Evolutionary conservation across 768 basidiomycete species (phyloP).

Genomic region (Termitomyces sp.): DNA sequence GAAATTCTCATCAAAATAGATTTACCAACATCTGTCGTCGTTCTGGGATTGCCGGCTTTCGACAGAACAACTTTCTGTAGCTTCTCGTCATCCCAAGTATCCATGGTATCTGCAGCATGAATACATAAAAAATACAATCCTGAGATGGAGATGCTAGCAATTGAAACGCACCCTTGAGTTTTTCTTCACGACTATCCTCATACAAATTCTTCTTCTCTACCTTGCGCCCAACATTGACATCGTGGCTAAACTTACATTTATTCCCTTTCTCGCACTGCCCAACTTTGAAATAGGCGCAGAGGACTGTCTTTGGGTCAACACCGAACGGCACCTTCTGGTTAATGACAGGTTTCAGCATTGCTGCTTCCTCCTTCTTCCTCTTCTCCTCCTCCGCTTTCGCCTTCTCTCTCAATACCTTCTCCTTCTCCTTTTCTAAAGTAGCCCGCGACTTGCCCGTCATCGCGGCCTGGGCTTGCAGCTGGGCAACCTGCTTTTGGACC

Average conservation of each 20-base stretch:
- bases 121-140: background rate
- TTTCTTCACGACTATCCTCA: slow-evolving; percentile 81
- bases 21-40: slow-evolving; percentile 79
- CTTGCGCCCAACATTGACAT: slow-evolving; percentile 84
- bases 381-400: slow-evolving; percentile 79
- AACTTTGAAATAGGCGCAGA: slow-evolving; percentile 91
- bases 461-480: slow-evolving; percentile 75
- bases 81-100: slow-evolving; percentile 96
- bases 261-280: slow-evolving; percentile 91
- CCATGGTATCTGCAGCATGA: slow-evolving; percentile 80
- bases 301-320: slow-evolving; percentile 91
- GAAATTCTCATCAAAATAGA: background rate
- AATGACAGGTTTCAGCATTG: slow-evolving; percentile 76
- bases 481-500: slow-evolving; percentile 82
- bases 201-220: slow-evolving; percentile 96
- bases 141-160: background rate
- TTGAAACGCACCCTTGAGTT: slow-evolving; percentile 54
- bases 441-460: slow-evolving; percentile 78
- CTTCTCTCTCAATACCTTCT: slow-evolving; percentile 74
- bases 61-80: slow-evolving; percentile 81
- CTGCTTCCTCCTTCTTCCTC: slow-evolving; percentile 79
- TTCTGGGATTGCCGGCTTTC: slow-evolving; percentile 87
- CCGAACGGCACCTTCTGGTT: slow-evolving; percentile 90
- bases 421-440: slow-evolving; percentile 79
- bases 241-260: slow-evolving; percentile 98